Conservation (phyloP, 305 asterid species). For the Fraxinus angustifolia region DNA sequence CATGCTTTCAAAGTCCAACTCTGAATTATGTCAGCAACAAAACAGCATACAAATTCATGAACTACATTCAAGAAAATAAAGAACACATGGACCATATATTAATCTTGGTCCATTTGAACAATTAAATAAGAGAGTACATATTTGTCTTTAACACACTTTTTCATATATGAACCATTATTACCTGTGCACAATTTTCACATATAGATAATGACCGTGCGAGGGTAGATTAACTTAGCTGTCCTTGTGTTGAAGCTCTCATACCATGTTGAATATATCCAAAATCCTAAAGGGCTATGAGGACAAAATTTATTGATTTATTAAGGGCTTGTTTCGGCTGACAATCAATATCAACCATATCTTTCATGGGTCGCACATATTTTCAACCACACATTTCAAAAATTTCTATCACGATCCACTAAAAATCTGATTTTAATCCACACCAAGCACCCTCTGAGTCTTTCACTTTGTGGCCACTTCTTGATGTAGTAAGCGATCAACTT, state of each 20-base stretch:
- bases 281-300: background rate
- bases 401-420: too few species aligned
- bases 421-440: too few species aligned
- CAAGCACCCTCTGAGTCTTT: too few species aligned
- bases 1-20: background rate
- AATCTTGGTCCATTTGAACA: background rate
- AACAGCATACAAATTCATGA: background rate
- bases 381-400: too few species aligned
- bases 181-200: background rate
- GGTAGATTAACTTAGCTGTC: background rate
- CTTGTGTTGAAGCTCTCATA: background rate
- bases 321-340: too few species aligned
- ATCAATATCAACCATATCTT: too few species aligned
- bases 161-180: background rate
- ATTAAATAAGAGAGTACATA: background rate
- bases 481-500: background rate
- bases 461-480: background rate
- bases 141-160: background rate
- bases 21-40: background rate
- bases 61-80: background rate
- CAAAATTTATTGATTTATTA: background rate
- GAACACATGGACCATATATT: background rate
- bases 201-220: too few species aligned
- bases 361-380: too few species aligned
- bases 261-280: background rate